Evolutionary conservation across 1,139 yeast species (phyloP).

Genomic region (Martiniozyma asiatica): DNA sequence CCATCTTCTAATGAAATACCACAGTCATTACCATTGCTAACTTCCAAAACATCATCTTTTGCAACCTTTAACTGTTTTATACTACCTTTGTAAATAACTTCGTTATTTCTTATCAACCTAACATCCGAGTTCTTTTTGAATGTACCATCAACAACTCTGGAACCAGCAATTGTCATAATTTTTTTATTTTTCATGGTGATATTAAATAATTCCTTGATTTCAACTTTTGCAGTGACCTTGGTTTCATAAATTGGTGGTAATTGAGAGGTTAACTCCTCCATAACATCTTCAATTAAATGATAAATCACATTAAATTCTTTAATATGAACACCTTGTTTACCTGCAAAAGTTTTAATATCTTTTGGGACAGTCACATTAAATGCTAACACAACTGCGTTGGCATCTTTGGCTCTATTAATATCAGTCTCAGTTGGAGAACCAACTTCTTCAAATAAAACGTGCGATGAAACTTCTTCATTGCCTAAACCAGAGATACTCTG

Average conservation of each 20-base stretch:
- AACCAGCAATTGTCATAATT: slow-evolving; percentile 68
- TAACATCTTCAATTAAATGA: slow-evolving; percentile 75
- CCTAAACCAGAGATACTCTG: slow-evolving; percentile 78
- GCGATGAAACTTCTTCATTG: slow-evolving; percentile 67
- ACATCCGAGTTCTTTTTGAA: slow-evolving; percentile 49
- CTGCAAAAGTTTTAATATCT: slow-evolving; percentile 51
- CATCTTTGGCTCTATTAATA: slow-evolving; percentile 65
- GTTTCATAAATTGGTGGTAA: slow-evolving; percentile 60
- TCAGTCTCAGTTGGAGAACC: slow-evolving; percentile 83
- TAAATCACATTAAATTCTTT: slow-evolving; percentile 72
- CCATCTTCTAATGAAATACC: slow-evolving; percentile 69
- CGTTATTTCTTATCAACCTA: slow-evolving; percentile 45
- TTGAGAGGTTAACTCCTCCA: slow-evolving; percentile 46
- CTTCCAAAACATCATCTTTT: slow-evolving; percentile 70
- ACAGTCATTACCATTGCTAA: slow-evolving; percentile 81
- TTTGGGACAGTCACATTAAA: slow-evolving; percentile 68
- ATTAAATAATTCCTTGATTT: slow-evolving; percentile 59
- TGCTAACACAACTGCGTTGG: slow-evolving; percentile 63
- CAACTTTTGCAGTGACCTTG: slow-evolving; percentile 58
- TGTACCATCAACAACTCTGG: slow-evolving; percentile 65
- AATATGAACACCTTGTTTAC: slow-evolving; percentile 44
- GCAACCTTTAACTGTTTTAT: slow-evolving; percentile 69
- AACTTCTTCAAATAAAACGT: slow-evolving; percentile 62
- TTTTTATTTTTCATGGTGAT: slow-evolving; percentile 42
- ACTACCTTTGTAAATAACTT: slow-evolving; percentile 51